Conservation (phyloP, 192 early-diverging fungal species). For the Linderina pennispora region DNA sequence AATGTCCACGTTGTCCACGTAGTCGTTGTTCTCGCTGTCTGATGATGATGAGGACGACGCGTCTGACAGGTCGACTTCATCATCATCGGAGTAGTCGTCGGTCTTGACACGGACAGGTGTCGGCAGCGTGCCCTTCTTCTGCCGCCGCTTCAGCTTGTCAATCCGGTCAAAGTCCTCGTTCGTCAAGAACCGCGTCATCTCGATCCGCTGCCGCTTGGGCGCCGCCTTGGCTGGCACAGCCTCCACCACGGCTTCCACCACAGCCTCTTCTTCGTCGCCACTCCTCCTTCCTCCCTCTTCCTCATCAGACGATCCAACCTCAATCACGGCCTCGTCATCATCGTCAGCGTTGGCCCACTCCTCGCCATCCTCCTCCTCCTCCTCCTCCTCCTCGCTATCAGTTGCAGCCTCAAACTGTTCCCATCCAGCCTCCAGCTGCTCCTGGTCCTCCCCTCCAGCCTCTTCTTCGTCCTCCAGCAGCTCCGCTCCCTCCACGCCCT, state of each 20-base stretch:
- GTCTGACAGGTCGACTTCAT: slow-evolving; percentile 1
- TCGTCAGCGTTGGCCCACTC: slow-evolving; percentile 29
- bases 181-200: slow-evolving; percentile 66
- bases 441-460: slow-evolving; percentile 1
- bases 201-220: slow-evolving; percentile 55
- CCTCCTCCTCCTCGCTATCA: slow-evolving; percentile 26
- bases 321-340: slow-evolving; percentile 1
- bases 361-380: slow-evolving; percentile 45
- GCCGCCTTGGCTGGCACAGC: background rate
- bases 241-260: background rate
- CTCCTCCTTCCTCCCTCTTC: slow-evolving; percentile 43
- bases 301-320: background rate
- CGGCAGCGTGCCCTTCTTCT: slow-evolving; percentile 50
- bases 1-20: slow-evolving; percentile 38
- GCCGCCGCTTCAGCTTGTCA: slow-evolving; percentile 62
- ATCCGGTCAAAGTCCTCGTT: slow-evolving; percentile 80
- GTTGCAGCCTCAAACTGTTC: slow-evolving; percentile 19
- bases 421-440: background rate
- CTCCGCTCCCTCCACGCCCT: slow-evolving; percentile 79
- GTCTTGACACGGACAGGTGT: slow-evolving; percentile 11
- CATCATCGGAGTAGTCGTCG: slow-evolving; percentile 1
- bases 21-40: slow-evolving; percentile 21
- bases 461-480: slow-evolving; percentile 51
- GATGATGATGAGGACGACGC: slow-evolving; percentile 5
- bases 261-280: slow-evolving; percentile 14